These are phyloP conservation scores for Calonectria fujianensis DNA, from an alignment of 2,329 filamentous ascomycete species.

Conservation along the genomic window DNA sequence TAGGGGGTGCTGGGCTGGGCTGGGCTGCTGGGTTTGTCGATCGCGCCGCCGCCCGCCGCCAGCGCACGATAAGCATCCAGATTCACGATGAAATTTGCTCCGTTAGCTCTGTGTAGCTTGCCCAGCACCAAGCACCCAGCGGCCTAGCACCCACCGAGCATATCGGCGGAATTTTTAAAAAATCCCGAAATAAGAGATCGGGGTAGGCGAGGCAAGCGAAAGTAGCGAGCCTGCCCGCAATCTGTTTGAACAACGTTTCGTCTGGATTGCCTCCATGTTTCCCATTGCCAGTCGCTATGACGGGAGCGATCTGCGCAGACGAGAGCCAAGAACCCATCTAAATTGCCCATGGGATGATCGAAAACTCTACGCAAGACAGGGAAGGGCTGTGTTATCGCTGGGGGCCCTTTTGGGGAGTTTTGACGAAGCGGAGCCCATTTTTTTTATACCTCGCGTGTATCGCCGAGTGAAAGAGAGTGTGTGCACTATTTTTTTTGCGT, in stretches of 20 bases:
- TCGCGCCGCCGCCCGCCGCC: constrained; percentile 18
- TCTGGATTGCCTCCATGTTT: constrained; percentile 28
- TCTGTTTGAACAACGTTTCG: constrained; percentile 29
- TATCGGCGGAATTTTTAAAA: not conserved
- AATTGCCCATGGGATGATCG: constrained; percentile 24
- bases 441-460: constrained; percentile 1
- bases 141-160: not conserved
- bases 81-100: constrained; percentile 17
- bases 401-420: not conserved
- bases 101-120: not conserved
- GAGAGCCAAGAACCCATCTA: constrained; percentile 5
- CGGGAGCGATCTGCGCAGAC: constrained; percentile 24
- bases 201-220: constrained; percentile 10
- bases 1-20: not conserved
- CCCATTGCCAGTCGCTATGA: constrained; percentile 22
- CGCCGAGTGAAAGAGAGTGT: not conserved
- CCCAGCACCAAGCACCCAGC: not conserved
- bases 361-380: constrained; percentile 27
- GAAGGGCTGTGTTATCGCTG: not conserved
- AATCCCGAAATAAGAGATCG: not conserved
- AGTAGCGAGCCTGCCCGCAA: constrained; percentile 24
- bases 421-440: not conserved
- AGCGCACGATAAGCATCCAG: constrained; percentile 23
- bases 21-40: constrained; percentile 3
- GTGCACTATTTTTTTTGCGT: not conserved